Conservation (phyloP, 2,329 filamentous ascomycete species). For the Cladosporium austrohemisphaericum region DNA sequence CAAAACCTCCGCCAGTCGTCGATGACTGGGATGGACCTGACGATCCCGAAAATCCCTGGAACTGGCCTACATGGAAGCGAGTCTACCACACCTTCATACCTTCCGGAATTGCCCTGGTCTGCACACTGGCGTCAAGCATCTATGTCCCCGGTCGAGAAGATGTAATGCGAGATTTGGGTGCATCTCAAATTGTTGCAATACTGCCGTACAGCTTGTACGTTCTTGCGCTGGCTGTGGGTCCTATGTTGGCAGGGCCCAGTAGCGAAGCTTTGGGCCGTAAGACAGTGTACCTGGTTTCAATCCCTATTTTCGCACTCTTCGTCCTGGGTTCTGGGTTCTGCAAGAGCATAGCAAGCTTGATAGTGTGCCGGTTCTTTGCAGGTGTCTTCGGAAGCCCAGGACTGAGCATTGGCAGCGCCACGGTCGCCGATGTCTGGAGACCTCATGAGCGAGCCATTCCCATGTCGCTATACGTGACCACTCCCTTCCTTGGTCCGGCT, state of each 20-base stretch:
- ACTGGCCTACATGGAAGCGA: constrained; percentile 48
- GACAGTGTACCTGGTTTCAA: constrained; percentile 48
- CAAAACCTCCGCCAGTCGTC: neutral
- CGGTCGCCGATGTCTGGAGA: constrained; percentile 21
- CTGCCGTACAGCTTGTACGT: constrained; percentile 58
- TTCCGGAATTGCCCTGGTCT: constrained; percentile 33
- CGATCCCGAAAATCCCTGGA: constrained; percentile 49
- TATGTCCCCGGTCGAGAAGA: constrained; percentile 27
- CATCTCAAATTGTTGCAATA: constrained; percentile 54
- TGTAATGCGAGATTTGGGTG: constrained; percentile 51
- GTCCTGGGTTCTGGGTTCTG: constrained; percentile 54
- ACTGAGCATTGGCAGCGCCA: constrained; percentile 20
- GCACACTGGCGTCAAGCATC: constrained; percentile 30
- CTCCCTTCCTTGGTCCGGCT: constrained; percentile 35
- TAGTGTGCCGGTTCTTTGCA: constrained; percentile 64
- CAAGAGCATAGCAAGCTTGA: constrained; percentile 49
- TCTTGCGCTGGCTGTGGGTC: constrained; percentile 58
- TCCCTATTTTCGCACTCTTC: constrained; percentile 53
- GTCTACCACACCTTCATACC: constrained; percentile 38
- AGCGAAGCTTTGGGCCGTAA: constrained; percentile 57
- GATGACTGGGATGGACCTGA: constrained; percentile 25
- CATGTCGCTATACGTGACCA: constrained; percentile 25
- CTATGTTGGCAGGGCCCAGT: constrained; percentile 56
- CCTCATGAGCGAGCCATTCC: constrained; percentile 19
- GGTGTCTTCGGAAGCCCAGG: constrained; percentile 66